Evolutionary conservation across 2,329 filamentous ascomycete genomes (phyloP).

Genomic region (Colletotrichum sp.): DNA sequence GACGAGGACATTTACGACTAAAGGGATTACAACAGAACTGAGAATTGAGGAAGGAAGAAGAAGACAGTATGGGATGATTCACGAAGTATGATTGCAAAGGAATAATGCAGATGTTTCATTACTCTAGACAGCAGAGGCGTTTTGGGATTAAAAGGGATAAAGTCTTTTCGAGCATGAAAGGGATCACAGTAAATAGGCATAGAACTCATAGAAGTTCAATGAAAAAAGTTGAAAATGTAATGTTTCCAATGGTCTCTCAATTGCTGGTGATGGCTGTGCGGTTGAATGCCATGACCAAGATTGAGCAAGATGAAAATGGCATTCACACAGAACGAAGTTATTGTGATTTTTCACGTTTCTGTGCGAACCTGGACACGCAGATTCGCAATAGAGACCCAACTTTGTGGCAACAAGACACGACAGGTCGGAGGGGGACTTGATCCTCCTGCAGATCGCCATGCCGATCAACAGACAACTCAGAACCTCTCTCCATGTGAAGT

Average conservation of each 20-base stretch:
- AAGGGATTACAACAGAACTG: not conserved
- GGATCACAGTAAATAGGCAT: not conserved
- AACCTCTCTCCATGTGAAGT: not conserved
- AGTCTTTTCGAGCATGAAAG: not conserved
- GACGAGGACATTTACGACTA: slow-evolving; percentile 61
- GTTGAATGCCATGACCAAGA: not conserved
- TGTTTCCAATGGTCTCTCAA: not conserved
- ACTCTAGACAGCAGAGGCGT: not conserved
- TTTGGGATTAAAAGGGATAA: not conserved
- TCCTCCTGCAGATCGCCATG: not conserved
- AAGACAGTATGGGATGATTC: not conserved
- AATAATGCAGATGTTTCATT: not conserved
- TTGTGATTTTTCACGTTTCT: not conserved
- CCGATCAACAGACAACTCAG: not conserved
- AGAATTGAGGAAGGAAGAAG: not conserved
- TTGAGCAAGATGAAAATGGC: not conserved
- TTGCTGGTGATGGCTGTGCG: not conserved
- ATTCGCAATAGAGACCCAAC: not conserved
- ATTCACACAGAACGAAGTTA: not conserved
- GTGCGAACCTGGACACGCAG: not conserved
- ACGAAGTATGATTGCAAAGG: not conserved
- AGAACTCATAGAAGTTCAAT: not conserved
- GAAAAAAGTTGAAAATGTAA: not conserved
- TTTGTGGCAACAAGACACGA: not conserved
- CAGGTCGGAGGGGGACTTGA: not conserved